These are phyloP conservation scores for Talaromyces sp. DNA, from an alignment of 2,329 filamentous ascomycete genomes.

Conservation along the genomic window DNA sequence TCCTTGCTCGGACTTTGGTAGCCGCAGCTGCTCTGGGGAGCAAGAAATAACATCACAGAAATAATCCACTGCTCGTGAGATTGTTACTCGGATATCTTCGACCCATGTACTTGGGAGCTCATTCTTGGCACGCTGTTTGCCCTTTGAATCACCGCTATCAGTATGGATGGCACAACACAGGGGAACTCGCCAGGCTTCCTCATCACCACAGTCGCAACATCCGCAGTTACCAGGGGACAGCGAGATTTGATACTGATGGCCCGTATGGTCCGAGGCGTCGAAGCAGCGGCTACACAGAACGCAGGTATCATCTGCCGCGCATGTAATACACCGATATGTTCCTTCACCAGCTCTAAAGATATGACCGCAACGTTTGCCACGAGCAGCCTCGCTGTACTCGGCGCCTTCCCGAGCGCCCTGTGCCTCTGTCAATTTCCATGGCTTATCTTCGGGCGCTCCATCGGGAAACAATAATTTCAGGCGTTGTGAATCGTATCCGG, in stretches of 20 bases:
- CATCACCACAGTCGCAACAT: conserved; percentile 95
- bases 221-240: conserved; percentile 88
- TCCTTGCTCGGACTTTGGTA: conserved; percentile 75
- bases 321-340: conserved; percentile 90
- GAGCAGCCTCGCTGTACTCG: conserved; percentile 87
- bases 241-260: conserved; percentile 83
- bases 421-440: conserved; percentile 75
- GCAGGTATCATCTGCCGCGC: conserved; percentile 90
- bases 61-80: conserved; percentile 83
- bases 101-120: conserved; percentile 71
- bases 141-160: conserved; percentile 49
- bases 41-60: conserved; percentile 98
- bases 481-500: conserved; percentile 68
- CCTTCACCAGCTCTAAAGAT: conserved; percentile 95
- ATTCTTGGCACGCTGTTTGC: conserved; percentile 54
- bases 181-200: conserved; percentile 85
- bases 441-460: conserved; percentile 55
- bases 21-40: conserved; percentile 87
- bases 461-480: conserved; percentile 77
- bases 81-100: conserved; percentile 75
- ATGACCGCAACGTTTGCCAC: conserved; percentile 92
- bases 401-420: conserved; percentile 91
- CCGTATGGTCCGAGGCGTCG: conserved; percentile 89
- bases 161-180: conserved; percentile 89
- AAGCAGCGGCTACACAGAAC: conserved; percentile 93